Evolutionary conservation across 2,329 filamentous ascomycete genomes (phyloP).

Genomic region (Ophiostoma sp.): DNA sequence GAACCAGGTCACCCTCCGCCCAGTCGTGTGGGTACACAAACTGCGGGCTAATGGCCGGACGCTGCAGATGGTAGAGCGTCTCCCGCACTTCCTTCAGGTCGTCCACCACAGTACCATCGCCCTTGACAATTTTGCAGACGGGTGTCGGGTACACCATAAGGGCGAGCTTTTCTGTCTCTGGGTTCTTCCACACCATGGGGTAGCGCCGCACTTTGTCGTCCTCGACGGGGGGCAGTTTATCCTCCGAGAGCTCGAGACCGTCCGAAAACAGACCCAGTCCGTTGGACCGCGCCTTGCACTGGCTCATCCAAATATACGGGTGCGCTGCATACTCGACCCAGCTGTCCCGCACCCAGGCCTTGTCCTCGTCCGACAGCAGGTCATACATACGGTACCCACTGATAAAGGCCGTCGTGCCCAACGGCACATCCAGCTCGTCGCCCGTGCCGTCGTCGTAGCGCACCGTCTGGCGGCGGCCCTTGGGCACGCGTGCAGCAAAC

Average conservation of each 20-base stretch:
- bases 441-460: constrained; percentile 71
- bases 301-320: constrained; percentile 79
- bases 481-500: constrained; percentile 70
- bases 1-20: constrained; percentile 72
- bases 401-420: constrained; percentile 75
- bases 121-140: constrained; percentile 67
- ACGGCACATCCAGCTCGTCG: constrained; percentile 66
- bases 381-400: constrained; percentile 71
- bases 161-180: constrained; percentile 63
- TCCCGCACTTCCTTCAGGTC: constrained; percentile 66
- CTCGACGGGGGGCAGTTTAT: constrained; percentile 65
- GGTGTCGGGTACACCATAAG: constrained; percentile 76
- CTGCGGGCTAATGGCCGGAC: constrained; percentile 66
- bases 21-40: constrained; percentile 74
- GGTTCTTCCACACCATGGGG: constrained; percentile 79
- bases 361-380: constrained; percentile 61
- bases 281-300: constrained; percentile 63
- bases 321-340: constrained; percentile 74
- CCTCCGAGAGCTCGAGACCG: constrained; percentile 53
- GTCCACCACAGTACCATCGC: constrained; percentile 62
- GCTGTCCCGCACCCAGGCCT: constrained; percentile 65
- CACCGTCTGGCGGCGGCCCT: constrained; percentile 50
- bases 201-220: constrained; percentile 66
- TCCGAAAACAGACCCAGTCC: constrained; percentile 67
- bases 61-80: constrained; percentile 67